Conservation (phyloP, 306 rosid species). For the barrel medic (Medicago truncatula) region DNA sequence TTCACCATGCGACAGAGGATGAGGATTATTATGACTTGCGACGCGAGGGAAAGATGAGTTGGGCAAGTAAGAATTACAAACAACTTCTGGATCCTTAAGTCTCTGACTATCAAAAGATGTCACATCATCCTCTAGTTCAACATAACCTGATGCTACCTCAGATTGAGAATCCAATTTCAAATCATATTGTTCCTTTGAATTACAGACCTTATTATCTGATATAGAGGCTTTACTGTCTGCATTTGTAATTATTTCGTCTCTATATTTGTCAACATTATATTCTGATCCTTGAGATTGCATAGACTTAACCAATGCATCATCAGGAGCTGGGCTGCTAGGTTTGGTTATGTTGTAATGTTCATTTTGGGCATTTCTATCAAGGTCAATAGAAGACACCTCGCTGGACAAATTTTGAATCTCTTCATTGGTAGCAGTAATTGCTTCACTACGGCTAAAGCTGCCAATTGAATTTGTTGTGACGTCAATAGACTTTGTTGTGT, state of each 20-base stretch:
- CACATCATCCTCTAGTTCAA: slow-evolving; percentile 79
- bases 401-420: slow-evolving; percentile 56
- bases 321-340: slow-evolving; percentile 52
- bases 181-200: slow-evolving; percentile 55
- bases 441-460: slow-evolving; percentile 52
- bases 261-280: slow-evolving; percentile 47
- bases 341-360: slow-evolving; percentile 48
- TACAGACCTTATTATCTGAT: slow-evolving; percentile 43
- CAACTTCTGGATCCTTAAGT: slow-evolving; percentile 82
- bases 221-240: slow-evolving; percentile 43
- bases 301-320: slow-evolving; percentile 46
- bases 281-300: slow-evolving; percentile 50
- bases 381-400: slow-evolving; percentile 56
- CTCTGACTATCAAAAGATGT: slow-evolving; percentile 75
- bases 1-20: slow-evolving; percentile 48
- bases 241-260: slow-evolving; percentile 44
- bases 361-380: slow-evolving; percentile 46
- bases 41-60: slow-evolving; percentile 46
- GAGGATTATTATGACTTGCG: slow-evolving; percentile 50
- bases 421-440: slow-evolving; percentile 46
- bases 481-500: slow-evolving; percentile 40
- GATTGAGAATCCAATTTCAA: slow-evolving; percentile 54
- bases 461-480: slow-evolving; percentile 27
- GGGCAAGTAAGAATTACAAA: slow-evolving; percentile 57
- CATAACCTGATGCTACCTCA: slow-evolving; percentile 39